phyloP scores from a whole-genome alignment of 805 yeast species.

The Candida tammaniensis region DNA sequence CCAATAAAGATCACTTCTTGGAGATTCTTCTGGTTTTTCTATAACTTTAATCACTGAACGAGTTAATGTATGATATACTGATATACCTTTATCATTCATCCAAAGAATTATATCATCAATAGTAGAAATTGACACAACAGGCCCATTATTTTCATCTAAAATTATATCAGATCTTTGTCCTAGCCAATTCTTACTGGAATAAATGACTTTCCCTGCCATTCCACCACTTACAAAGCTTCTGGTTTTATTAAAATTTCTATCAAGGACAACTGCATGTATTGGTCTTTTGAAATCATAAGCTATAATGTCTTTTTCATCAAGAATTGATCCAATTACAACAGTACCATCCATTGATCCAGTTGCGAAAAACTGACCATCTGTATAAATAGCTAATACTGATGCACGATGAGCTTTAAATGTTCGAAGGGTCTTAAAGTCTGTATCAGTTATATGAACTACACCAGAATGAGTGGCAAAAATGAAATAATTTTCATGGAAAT shows the following conservation, averaged over 20 bases:
- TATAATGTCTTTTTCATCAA: slow-evolving; percentile 58
- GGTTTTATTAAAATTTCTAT: slow-evolving; percentile 59
- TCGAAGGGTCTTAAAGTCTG: slow-evolving; percentile 59
- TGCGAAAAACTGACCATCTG: slow-evolving; percentile 74
- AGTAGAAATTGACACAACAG: slow-evolving; percentile 66
- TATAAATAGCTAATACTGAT: slow-evolving; percentile 68
- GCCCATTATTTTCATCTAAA: slow-evolving; percentile 60
- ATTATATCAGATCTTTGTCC: slow-evolving; percentile 73
- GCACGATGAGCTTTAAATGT: slow-evolving; percentile 85
- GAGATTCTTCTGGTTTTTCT: slow-evolving; percentile 53
- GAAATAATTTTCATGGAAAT: slow-evolving; percentile 56
- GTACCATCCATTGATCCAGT: slow-evolving; percentile 95
- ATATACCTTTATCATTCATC: slow-evolving; percentile 82
- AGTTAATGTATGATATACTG: slow-evolving; percentile 57
- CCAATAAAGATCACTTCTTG: slow-evolving; percentile 77
- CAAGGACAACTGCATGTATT: slow-evolving; percentile 80
- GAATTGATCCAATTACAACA: slow-evolving; percentile 72
- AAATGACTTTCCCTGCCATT: slow-evolving; percentile 75
- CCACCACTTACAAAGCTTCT: slow-evolving; percentile 84
- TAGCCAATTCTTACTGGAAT: slow-evolving; percentile 82
- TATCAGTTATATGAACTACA: slow-evolving; percentile 60
- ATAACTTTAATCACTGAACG: slow-evolving; percentile 49
- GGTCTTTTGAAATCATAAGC: slow-evolving; percentile 87
- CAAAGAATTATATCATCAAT: slow-evolving; percentile 69
- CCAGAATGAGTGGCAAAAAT: slow-evolving; percentile 93